phyloP scores from a whole-genome alignment of 116 monocot genomes.

The Iris pallida region DNA sequence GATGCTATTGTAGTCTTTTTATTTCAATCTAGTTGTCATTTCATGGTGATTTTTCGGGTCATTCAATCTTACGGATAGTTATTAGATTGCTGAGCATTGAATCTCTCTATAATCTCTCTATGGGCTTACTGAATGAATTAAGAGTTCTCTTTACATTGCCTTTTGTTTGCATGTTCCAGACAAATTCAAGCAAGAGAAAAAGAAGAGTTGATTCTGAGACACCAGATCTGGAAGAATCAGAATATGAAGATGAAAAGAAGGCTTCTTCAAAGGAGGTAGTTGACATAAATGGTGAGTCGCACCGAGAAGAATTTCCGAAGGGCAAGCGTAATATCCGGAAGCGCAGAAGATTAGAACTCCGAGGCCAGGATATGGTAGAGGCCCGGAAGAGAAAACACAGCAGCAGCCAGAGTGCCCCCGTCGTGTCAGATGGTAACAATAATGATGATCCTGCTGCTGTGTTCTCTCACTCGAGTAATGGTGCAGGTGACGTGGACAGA shows the following conservation, averaged over 20 bases:
- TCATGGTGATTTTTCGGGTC: not conserved
- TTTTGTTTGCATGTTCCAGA: constrained; percentile 35
- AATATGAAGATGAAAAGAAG: constrained; percentile 33
- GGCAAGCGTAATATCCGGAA: constrained; percentile 68
- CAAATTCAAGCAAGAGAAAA: constrained; percentile 60
- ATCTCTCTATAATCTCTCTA: not conserved
- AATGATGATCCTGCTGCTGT: constrained; percentile 36
- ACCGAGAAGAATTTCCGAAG: constrained; percentile 57
- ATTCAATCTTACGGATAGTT: not conserved
- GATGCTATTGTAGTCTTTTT: not conserved
- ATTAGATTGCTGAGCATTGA: not conserved
- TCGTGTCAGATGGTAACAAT: constrained; percentile 2
- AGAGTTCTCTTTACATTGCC: not conserved
- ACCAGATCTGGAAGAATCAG: constrained; percentile 29
- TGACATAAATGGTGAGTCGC: constrained; percentile 31
- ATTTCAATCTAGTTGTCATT: not conserved
- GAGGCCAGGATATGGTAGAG: constrained; percentile 24
- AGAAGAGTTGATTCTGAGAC: constrained; percentile 37
- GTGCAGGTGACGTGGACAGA: constrained; percentile 18
- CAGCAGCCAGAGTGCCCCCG: not conserved
- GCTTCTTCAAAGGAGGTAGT: constrained; percentile 16
- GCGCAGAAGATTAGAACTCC: constrained; percentile 47
- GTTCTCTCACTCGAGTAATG: constrained; percentile 51
- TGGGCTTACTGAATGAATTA: not conserved
- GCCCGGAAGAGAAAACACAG: constrained; percentile 14